Percentiles rank a stretch among this genome's conserved stretches.
These are phyloP conservation scores for Ascochyta pisi DNA, from an alignment of 2,329 filamentous ascomycete genomes.

Conservation along the genomic window DNA sequence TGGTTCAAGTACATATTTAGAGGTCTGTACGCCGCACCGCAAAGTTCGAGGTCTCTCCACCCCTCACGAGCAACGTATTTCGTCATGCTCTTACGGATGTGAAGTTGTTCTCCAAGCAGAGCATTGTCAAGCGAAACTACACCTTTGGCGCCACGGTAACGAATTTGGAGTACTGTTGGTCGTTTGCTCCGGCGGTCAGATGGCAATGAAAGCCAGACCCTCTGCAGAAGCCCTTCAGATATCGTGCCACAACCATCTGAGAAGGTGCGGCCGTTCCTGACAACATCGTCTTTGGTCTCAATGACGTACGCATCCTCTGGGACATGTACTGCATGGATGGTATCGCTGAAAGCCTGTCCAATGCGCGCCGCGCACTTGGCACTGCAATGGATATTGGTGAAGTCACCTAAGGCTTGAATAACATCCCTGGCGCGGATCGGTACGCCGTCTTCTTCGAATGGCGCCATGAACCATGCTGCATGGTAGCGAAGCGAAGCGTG, in stretches of 20 bases:
- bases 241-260: constrained; percentile 83
- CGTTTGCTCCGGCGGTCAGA: constrained; percentile 48
- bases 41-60: constrained; percentile 69
- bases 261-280: constrained; percentile 67
- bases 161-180: constrained; percentile 67
- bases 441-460: constrained; percentile 28
- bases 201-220: constrained; percentile 65
- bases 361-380: constrained; percentile 67
- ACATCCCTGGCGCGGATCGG: constrained; percentile 66
- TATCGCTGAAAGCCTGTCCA: constrained; percentile 79
- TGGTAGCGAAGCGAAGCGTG: constrained; percentile 41
- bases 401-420: constrained; percentile 40
- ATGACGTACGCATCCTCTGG: constrained; percentile 57
- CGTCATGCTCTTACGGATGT: constrained; percentile 75
- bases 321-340: constrained; percentile 67
- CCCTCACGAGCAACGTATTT: constrained; percentile 69
- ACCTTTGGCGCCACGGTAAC: constrained; percentile 75
- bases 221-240: constrained; percentile 64
- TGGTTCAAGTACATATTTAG: constrained; percentile 76
- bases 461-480: constrained; percentile 45
- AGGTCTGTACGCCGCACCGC: constrained; percentile 70
- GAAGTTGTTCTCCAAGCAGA: constrained; percentile 64
- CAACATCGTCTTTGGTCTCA: constrained; percentile 60
- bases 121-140: constrained; percentile 65
- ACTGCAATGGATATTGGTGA: constrained; percentile 59